Conservation (phyloP, 768 basidiomycete genomes). For the Suillus subaureus region DNA sequence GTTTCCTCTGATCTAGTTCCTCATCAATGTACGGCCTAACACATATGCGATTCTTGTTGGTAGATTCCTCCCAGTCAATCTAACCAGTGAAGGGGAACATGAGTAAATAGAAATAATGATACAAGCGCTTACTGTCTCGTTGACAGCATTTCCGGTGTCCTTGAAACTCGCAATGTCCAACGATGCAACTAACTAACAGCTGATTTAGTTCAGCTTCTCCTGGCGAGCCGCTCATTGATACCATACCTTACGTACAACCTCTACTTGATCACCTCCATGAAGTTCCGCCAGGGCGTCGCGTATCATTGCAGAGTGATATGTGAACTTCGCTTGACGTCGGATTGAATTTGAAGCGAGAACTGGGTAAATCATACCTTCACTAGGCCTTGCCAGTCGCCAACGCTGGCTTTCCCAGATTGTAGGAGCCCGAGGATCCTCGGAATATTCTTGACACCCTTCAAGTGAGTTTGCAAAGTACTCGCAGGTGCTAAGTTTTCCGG, state of each 20-base stretch:
- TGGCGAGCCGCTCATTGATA: background rate
- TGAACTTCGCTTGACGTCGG: slow-evolving; percentile 52
- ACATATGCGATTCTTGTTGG: slow-evolving; percentile 65
- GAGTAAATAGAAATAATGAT: background rate
- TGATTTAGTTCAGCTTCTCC: slow-evolving; percentile 8
- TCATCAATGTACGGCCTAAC: slow-evolving; percentile 80
- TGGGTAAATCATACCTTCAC: slow-evolving; percentile 57
- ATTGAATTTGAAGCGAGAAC: slow-evolving; percentile 4
- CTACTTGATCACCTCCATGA: slow-evolving; percentile 51
- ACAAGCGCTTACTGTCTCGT: slow-evolving; percentile 58
- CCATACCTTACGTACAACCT: slow-evolving; percentile 62
- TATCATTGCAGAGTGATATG: slow-evolving; percentile 76
- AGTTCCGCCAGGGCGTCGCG: slow-evolving; percentile 69
- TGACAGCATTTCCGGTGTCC: slow-evolving; percentile 69
- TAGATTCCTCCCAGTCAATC: slow-evolving; percentile 96
- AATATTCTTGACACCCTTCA: slow-evolving; percentile 81
- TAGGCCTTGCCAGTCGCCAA: slow-evolving; percentile 81
- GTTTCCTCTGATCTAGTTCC: slow-evolving; percentile 83
- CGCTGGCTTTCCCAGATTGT: slow-evolving; percentile 61
- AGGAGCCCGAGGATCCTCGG: slow-evolving; percentile 61
- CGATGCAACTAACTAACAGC: slow-evolving; percentile 51
- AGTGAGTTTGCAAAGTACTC: slow-evolving; percentile 57
- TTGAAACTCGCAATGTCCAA: slow-evolving; percentile 65
- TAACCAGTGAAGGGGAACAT: slow-evolving; percentile 30
- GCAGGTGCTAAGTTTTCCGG: slow-evolving; percentile 66